Conservation (phyloP, 2,329 filamentous ascomycete genomes). For the Cercospora sp. region DNA sequence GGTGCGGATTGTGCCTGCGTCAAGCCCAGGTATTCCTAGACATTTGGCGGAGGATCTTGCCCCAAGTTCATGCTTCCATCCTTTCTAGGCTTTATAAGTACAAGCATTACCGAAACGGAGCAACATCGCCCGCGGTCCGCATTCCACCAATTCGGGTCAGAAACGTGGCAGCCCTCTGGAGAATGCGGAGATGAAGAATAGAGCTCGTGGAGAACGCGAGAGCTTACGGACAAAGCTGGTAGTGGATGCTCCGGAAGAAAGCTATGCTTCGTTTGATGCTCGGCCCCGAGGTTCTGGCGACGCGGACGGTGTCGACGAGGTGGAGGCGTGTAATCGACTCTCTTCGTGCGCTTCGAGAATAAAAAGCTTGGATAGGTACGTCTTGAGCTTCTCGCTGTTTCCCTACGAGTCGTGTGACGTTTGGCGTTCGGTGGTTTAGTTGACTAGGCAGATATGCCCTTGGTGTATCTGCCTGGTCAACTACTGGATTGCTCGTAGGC, state of each 20-base stretch:
- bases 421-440: conserved; percentile 5
- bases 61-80: not conserved
- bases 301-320: not conserved
- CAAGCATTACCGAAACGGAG: not conserved
- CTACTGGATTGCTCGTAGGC: conserved; percentile 8
- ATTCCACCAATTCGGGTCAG: not conserved
- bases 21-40: not conserved
- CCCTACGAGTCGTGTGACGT: not conserved
- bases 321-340: not conserved
- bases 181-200: not conserved
- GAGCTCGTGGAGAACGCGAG: not conserved
- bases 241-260: not conserved
- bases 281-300: not conserved
- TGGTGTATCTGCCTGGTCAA: conserved; percentile 7
- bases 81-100: not conserved
- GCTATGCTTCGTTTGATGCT: not conserved
- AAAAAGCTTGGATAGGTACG: not conserved
- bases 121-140: not conserved
- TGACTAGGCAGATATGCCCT: conserved; percentile 9
- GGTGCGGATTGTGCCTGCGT: not conserved
- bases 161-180: not conserved
- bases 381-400: not conserved
- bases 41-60: not conserved
- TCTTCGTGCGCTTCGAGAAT: not conserved
- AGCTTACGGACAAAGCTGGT: not conserved